phyloP scores from a whole-genome alignment of 1,284 basidiomycete species.

The Pholiota adiposa region DNA sequence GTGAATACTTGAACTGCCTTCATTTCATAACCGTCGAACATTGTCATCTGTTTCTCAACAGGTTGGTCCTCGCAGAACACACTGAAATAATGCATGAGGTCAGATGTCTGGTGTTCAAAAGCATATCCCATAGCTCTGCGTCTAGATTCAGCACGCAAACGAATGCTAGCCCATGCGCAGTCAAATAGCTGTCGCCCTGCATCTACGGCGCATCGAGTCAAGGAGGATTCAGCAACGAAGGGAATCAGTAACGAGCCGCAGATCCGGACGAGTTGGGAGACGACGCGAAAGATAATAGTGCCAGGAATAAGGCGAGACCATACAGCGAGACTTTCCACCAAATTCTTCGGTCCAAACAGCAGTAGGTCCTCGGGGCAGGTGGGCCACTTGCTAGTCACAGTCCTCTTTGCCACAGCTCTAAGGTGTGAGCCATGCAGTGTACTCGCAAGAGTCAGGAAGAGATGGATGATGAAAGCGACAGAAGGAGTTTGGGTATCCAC shows the following conservation, averaged over 20 bases:
- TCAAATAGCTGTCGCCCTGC: slow-evolving; percentile 2
- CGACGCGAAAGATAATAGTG: slow-evolving; percentile 8
- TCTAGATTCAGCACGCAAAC: slow-evolving; percentile 2
- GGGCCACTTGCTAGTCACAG: slow-evolving; percentile 9
- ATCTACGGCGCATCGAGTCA: not conserved
- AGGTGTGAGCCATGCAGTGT: not conserved
- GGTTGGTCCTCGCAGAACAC: not conserved
- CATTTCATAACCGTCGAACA: slow-evolving; percentile 2
- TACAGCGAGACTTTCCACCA: slow-evolving; percentile 8
- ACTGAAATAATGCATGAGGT: slow-evolving; percentile 4
- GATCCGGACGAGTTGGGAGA: slow-evolving; percentile 5
- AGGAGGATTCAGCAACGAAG: slow-evolving; percentile 1
- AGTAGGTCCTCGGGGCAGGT: slow-evolving; percentile 13
- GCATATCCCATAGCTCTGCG: not conserved
- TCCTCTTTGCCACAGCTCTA: slow-evolving; percentile 9
- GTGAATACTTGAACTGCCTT: slow-evolving; percentile 9
- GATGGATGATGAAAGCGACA: not conserved
- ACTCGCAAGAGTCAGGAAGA: not conserved
- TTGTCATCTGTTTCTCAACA: not conserved
- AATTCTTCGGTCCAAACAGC: slow-evolving; percentile 12
- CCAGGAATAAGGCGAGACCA: slow-evolving; percentile 14
- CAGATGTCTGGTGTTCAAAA: not conserved
- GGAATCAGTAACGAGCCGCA: slow-evolving; percentile 12
- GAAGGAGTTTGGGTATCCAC: slow-evolving; percentile 1
- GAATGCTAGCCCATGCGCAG: not conserved